phyloP scores from a whole-genome alignment of 148 eudicot species.

The Vaccinium corymbosum region DNA sequence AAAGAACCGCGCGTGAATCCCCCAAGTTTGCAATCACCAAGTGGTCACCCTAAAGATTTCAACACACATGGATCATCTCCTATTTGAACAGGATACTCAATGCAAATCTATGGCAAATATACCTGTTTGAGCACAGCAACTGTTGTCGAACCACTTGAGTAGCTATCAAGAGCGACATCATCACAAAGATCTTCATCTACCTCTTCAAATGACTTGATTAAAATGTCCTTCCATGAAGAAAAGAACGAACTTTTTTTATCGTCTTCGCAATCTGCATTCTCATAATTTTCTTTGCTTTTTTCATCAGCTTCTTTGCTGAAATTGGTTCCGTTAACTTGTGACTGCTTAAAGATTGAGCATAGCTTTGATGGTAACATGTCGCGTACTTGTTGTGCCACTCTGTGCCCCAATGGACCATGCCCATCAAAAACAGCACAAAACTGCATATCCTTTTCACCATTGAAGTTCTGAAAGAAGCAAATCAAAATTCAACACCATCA shows the following conservation, averaged over 20 bases:
- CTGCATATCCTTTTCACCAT: slow-evolving; percentile 56
- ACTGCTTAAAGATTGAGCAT: slow-evolving; percentile 29
- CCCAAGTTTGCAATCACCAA: slow-evolving; percentile 77
- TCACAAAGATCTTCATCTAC: slow-evolving; percentile 60
- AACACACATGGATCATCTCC: background rate
- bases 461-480: slow-evolving; percentile 46
- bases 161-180: slow-evolving; percentile 58
- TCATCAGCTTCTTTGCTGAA: background rate
- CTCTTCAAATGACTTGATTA: slow-evolving; percentile 50
- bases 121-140: slow-evolving; percentile 78
- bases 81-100: background rate
- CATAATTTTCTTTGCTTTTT: background rate
- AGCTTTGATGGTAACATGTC: slow-evolving; percentile 57
- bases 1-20: slow-evolving; percentile 80
- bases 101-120: background rate
- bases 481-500: background rate
- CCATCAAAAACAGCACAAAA: slow-evolving; percentile 91
- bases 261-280: slow-evolving; percentile 14
- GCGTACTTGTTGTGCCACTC: slow-evolving; percentile 59
- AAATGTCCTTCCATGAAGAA: slow-evolving; percentile 41
- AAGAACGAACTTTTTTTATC: slow-evolving; percentile 24
- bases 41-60: slow-evolving; percentile 46
- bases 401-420: slow-evolving; percentile 85
- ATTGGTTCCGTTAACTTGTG: slow-evolving; percentile 21
- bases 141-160: slow-evolving; percentile 79